These are phyloP conservation scores for Kazachstania psychrophila DNA, from an alignment of 805 yeast species.

Conservation along the genomic window DNA sequence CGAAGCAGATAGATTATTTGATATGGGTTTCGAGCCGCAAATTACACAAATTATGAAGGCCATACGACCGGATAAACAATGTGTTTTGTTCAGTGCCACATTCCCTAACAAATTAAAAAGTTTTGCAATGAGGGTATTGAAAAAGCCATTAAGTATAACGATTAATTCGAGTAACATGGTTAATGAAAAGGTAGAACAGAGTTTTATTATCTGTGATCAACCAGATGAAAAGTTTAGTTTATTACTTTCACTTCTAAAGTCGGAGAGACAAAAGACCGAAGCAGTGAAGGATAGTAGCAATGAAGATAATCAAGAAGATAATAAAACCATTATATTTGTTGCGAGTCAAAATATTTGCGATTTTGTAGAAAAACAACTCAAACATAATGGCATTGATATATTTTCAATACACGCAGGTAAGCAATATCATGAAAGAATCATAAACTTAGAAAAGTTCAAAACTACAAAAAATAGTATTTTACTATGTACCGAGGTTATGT, in stretches of 20 bases:
- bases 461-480: slow-evolving; percentile 51
- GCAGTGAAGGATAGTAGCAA: slow-evolving; percentile 7
- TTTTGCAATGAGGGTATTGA: slow-evolving; percentile 57
- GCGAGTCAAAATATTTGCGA: slow-evolving; percentile 89
- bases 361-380: slow-evolving; percentile 41
- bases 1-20: slow-evolving; percentile 96
- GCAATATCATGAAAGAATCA: slow-evolving; percentile 72
- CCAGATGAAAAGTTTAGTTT: slow-evolving; percentile 48
- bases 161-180: slow-evolving; percentile 78
- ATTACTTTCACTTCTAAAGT: slow-evolving; percentile 41
- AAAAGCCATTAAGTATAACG: slow-evolving; percentile 61
- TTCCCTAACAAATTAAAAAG: slow-evolving; percentile 74
- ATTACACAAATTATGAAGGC: slow-evolving; percentile 69
- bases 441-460: slow-evolving; percentile 62
- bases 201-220: slow-evolving; percentile 47
- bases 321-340: slow-evolving; percentile 70
- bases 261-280: neutral
- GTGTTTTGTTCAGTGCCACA: slow-evolving; percentile 89
- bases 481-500: slow-evolving; percentile 89
- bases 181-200: slow-evolving; percentile 69
- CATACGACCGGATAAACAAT: slow-evolving; percentile 77
- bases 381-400: slow-evolving; percentile 44
- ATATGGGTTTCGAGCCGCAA: slow-evolving; percentile 95
- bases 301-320: slow-evolving; percentile 27
- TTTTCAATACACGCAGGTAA: slow-evolving; percentile 86